Conservation (phyloP, 2,329 filamentous ascomycete genomes). For the Cytospora piceicola region DNA sequence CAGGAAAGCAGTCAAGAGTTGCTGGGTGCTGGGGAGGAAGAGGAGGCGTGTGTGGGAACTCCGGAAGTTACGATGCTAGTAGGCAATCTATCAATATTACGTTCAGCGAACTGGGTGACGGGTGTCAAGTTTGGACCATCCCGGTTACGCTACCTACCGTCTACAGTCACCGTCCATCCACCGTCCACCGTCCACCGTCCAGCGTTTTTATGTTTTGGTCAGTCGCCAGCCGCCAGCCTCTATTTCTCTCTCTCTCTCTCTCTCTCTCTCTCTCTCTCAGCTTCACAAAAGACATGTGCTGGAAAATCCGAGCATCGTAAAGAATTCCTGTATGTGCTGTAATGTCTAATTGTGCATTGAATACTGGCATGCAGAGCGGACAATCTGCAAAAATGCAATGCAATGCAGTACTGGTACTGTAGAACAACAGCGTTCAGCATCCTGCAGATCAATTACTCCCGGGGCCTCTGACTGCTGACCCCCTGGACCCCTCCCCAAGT, state of each 20-base stretch:
- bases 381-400: slow-evolving; percentile 17
- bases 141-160: background rate
- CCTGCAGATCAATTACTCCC: background rate
- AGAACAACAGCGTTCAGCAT: slow-evolving; percentile 4
- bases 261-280: background rate
- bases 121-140: background rate
- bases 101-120: background rate
- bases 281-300: background rate
- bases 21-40: background rate
- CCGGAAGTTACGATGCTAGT: background rate
- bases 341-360: background rate
- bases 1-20: slow-evolving; percentile 13
- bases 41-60: background rate
- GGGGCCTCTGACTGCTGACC: slow-evolving; percentile 20
- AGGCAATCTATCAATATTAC: background rate
- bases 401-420: slow-evolving; percentile 23
- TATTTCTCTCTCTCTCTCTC: too few species aligned
- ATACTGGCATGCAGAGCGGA: slow-evolving; percentile 13
- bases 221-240: background rate
- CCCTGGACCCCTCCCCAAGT: slow-evolving; percentile 3
- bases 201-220: too few species aligned
- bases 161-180: background rate
- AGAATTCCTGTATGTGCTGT: background rate
- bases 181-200: background rate
- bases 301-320: background rate